These are phyloP conservation scores for Phytophthora aleatoria DNA, from an alignment of 352 stramenopile genomes.

Conservation along the genomic window DNA sequence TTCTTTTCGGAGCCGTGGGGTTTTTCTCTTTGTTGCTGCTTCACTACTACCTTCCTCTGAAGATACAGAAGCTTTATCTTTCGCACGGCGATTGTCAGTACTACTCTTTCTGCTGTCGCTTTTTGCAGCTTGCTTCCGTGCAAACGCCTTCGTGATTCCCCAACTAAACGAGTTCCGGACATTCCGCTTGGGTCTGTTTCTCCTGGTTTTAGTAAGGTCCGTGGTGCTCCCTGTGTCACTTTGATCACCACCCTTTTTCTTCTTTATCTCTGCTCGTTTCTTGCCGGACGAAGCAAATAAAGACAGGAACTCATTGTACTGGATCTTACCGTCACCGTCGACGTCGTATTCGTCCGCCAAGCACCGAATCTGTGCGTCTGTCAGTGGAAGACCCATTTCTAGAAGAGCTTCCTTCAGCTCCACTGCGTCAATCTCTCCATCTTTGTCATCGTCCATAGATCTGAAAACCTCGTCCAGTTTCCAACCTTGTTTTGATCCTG, in stretches of 20 bases:
- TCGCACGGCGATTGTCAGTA: constrained; percentile 4
- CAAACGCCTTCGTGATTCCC: constrained; percentile 74
- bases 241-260: constrained; percentile 22
- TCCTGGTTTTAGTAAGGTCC: constrained; percentile 17
- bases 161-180: constrained; percentile 75
- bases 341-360: constrained; percentile 71
- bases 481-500: constrained; percentile 45
- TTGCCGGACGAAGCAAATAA: constrained; percentile 39
- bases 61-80: constrained; percentile 11
- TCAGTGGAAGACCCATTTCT: constrained; percentile 71
- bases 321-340: constrained; percentile 63
- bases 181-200: constrained; percentile 43
- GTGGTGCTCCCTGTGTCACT: constrained; percentile 28
- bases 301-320: constrained; percentile 64
- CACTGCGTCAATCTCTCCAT: constrained; percentile 52
- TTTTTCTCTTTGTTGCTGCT: constrained; percentile 7
- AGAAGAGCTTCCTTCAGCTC: constrained; percentile 65
- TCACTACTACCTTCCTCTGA: constrained; percentile 20
- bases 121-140: constrained; percentile 48
- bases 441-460: constrained; percentile 60
- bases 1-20: constrained; percentile 7
- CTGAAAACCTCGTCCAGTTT: constrained; percentile 62
- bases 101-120: constrained; percentile 5
- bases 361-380: constrained; percentile 62
- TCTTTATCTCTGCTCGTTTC: constrained; percentile 14